Percentiles rank a stretch among this genome's conserved stretches.
Evolutionary conservation across 2,329 filamentous ascomycete genomes (phyloP).

Genomic region (Alternaria triticimaculans): DNA sequence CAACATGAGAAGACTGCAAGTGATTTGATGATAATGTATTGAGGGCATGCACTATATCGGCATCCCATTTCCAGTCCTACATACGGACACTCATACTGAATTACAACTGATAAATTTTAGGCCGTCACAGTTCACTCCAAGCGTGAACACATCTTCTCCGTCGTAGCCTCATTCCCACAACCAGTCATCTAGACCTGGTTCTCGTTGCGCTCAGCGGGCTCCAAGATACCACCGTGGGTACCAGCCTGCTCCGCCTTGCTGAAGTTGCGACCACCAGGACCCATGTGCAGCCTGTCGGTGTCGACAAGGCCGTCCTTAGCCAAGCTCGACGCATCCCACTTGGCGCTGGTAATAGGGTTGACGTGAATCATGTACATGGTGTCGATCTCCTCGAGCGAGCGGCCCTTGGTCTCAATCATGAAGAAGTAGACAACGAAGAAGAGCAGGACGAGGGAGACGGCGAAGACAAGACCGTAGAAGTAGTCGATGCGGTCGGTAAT

Average conservation of each 20-base stretch:
- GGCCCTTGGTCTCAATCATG: slow-evolving; percentile 75
- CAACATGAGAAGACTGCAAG: not conserved
- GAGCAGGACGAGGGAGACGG: slow-evolving; percentile 68
- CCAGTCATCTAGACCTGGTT: slow-evolving; percentile 22
- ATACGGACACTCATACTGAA: not conserved
- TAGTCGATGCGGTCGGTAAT: slow-evolving; percentile 75
- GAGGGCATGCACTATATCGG: not conserved
- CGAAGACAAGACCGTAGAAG: slow-evolving; percentile 78
- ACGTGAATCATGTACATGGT: slow-evolving; percentile 71
- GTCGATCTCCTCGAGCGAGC: slow-evolving; percentile 80
- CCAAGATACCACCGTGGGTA: slow-evolving; percentile 24
- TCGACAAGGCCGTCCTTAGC: slow-evolving; percentile 43
- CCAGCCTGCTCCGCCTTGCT: slow-evolving; percentile 43
- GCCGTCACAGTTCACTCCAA: not conserved
- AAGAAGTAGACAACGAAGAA: slow-evolving; percentile 77
- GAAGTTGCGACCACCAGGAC: slow-evolving; percentile 41
- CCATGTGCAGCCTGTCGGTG: slow-evolving; percentile 41
- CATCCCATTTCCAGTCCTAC: not conserved
- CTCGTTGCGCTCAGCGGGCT: slow-evolving; percentile 34
- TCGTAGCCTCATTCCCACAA: not conserved
- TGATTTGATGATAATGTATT: not conserved
- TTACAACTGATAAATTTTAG: not conserved
- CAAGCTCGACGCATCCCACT: slow-evolving; percentile 53
- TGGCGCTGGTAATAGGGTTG: slow-evolving; percentile 66
- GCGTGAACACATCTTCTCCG: not conserved